phyloP scores from a whole-genome alignment of 225 moss, liverwort and hornwort species.

The Marchantia paleacea region DNA sequence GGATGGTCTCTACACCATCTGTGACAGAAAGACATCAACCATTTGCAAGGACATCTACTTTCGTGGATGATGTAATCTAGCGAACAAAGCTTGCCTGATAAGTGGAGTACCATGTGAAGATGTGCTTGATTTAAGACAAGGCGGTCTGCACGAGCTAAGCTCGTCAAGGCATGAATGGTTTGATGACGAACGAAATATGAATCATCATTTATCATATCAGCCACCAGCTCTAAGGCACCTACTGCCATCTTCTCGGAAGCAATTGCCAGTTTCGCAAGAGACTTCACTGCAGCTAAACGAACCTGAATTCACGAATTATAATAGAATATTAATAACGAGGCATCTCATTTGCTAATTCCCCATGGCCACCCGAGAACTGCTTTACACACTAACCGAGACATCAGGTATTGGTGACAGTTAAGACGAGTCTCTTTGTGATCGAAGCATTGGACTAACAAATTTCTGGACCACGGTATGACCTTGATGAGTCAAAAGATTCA shows the following conservation, averaged over 20 bases:
- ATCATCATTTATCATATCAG: slow-evolving; percentile 96
- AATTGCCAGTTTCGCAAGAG: slow-evolving; percentile 64
- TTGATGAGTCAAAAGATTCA: not conserved
- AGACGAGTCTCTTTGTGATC: not conserved
- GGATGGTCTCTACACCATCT: not conserved
- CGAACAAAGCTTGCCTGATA: slow-evolving; percentile 42
- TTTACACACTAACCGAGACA: not conserved
- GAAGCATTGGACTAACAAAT: not conserved
- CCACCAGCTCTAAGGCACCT: slow-evolving; percentile 71
- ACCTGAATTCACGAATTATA: slow-evolving; percentile 49
- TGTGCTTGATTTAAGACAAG: slow-evolving; percentile 72
- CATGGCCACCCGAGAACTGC: not conserved
- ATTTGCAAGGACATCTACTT: not conserved
- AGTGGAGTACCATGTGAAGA: slow-evolving; percentile 85
- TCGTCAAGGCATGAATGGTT: slow-evolving; percentile 66
- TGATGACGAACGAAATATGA: slow-evolving; percentile 67
- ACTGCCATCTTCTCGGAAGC: slow-evolving; percentile 65
- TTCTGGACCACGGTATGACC: no score
- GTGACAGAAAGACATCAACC: not conserved
- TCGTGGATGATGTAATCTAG: slow-evolving; percentile 7
- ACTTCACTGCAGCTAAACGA: slow-evolving; percentile 70
- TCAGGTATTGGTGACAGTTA: not conserved
- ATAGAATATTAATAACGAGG: not conserved
- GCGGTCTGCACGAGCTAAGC: slow-evolving; percentile 65
- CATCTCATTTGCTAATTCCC: not conserved